Base-by-base conservation (phyloP, 495 filamentous ascomycete species). In the Pyrenula massariospora region DNA sequence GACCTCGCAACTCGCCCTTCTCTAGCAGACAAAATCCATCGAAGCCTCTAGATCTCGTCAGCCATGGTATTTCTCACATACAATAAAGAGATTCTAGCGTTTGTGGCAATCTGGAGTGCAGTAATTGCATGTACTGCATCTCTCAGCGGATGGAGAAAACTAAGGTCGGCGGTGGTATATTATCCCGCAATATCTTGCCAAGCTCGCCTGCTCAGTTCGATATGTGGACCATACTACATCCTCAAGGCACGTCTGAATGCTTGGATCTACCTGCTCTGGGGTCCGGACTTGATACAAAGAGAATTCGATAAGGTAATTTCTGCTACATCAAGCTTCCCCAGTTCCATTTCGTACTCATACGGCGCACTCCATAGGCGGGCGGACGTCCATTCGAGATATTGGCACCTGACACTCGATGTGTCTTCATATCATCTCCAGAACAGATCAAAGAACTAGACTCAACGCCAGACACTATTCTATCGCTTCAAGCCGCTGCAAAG, bases 401-500 rank as follows among this genome's bases (percentile, higher is more conserved):
- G 0, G 55, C 66, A 20, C 65, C 63, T 2, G 58, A 59, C 48
- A 59, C 24, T 55, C 59, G 62, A 0, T 58, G 64, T 31, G 50
- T 65, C 0, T 57, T 69, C 23, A 61, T 69, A 12, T 57, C 65
- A 12, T 61, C 63, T 11, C 11, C 3, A 15, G n/a, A 63, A 20
- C 64, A 70, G 20, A 62, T 70, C 24, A 55, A 56, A 49, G 67
- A 70, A 31, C 2, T 70, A 12, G 58, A 62, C 25, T 2, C 53
- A 0, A 65, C 66, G 2, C 56, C 67, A 8, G 59, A 65, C 20
- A 54, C 54, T 12, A 52, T 61, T 0, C 50, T 70, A 8, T 70
- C 67, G 2, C 62, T 68, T 10, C 64, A 70, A 20, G 67, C 66
- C 0, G 66, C 65, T 22, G 56, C 66, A 2, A 68, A 62, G 53